These are phyloP conservation scores for Boletus sp. DNA, from an alignment of 1,284 basidiomycete genomes.

Conservation along the genomic window DNA sequence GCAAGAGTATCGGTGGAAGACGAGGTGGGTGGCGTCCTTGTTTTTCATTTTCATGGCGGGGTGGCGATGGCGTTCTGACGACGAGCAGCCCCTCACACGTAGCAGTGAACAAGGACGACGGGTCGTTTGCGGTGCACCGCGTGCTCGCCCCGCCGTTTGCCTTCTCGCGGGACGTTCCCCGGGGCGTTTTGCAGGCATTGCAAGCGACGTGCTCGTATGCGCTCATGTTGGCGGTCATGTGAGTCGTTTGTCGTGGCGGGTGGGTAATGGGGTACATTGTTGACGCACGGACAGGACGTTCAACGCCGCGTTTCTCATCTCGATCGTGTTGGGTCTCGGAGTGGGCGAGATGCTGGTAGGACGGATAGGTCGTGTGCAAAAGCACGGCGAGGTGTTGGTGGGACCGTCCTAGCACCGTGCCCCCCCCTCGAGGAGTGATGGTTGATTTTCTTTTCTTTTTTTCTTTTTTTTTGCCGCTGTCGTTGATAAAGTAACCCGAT, in stretches of 20 bases:
- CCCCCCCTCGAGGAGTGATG: no score
- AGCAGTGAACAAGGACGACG: neutral
- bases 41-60: constrained; percentile 9
- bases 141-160: constrained; percentile 48
- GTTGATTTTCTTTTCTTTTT: no score
- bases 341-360: constrained; percentile 71
- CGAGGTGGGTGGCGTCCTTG: constrained; percentile 49
- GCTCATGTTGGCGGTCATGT: constrained; percentile 78
- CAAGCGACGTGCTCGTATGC: constrained; percentile 60
- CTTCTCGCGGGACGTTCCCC: constrained; percentile 58
- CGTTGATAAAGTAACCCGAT: no score
- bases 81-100: neutral
- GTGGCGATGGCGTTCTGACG: no score
- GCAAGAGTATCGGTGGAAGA: constrained; percentile 60
- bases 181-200: constrained; percentile 58
- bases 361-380: constrained; percentile 32
- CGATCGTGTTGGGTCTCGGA: constrained; percentile 63
- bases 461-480: no score
- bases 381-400: no score
- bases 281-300: constrained; percentile 73
- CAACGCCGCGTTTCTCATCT: constrained; percentile 67
- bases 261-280: no score
- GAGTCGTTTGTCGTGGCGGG: no score
- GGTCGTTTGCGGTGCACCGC: no score
- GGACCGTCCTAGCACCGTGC: no score